Evolutionary conservation across 139 green algal species (phyloP), one percentile per base, ranked within the genome.

Genomic region (Zygnema circumcarinatum): DNA sequence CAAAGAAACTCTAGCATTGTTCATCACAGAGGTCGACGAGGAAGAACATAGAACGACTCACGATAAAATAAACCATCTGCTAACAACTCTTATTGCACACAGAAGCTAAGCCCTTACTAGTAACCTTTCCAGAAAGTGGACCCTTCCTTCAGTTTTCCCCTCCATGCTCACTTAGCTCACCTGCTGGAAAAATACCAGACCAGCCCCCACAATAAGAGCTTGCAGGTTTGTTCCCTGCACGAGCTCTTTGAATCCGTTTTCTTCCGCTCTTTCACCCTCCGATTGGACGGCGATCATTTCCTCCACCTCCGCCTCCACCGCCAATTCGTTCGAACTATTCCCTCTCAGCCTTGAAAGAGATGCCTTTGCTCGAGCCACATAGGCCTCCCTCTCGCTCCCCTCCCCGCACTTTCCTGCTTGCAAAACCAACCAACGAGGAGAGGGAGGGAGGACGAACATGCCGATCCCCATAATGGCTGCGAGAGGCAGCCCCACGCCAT

Each of bases 351-450:
- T 47, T 31, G 39, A 39, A n/a, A 81, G 69, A 78, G 36, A 78
- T 25, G 36, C 69, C 69, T 41, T 16, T 62, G 47, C 47, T 16
- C 47, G 7, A 62, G 16, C 7, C 33, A 53, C 31, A 47, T 73
- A 31, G 29, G 35, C 31, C 2, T n/a, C 31, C 74, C 1, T 54
- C 76, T 29, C 68, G 21, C n/a, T 20, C 38, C 0, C 32, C 11
- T 81, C 74, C 33, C 31, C 33, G 31, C 40, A 33, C 16, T 78
- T 39, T 39, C 16, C 69, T 78, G 69, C 69, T 41, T 53, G 16
- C 81, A 97, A 91, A 80, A 97, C 86, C 83, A 98, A 90, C 95
- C 94, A 98, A 67, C 96, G 92, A 1, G 96, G 96, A 0, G 94
- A 97, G 68, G 97, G 95, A 20, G 96, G 96, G 29, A 98, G 88